phyloP scores from a whole-genome alignment of 2,329 filamentous ascomycete genomes.

The Neopestalotiopsis rosae region DNA sequence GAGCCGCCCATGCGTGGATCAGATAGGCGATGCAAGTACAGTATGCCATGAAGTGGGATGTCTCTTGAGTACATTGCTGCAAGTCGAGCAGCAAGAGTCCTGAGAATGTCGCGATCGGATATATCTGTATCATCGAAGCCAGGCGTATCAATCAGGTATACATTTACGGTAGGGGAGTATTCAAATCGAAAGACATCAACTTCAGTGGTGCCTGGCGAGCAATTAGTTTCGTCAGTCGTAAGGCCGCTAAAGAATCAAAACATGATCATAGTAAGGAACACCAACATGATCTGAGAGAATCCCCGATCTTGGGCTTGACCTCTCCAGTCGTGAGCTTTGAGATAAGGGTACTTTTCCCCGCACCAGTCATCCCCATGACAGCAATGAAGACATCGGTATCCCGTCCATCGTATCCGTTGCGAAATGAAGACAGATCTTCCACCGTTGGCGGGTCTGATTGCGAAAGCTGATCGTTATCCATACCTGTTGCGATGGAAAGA shows the following conservation, averaged over 20 bases:
- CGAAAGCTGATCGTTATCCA: neutral
- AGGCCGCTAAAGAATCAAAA: neutral
- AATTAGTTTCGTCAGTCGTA: neutral
- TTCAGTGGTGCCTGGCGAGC: neutral
- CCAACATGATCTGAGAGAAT: neutral
- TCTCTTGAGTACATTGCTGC: neutral
- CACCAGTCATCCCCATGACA: neutral
- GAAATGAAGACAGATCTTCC: neutral
- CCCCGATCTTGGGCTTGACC: neutral
- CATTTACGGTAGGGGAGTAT: neutral
- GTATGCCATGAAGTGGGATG: neutral
- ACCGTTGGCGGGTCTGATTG: neutral
- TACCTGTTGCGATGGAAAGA: neutral
- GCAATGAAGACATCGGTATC: neutral
- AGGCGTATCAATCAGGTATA: neutral
- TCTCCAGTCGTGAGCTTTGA: neutral
- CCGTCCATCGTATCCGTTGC: neutral
- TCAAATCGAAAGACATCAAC: neutral
- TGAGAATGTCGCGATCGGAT: accelerated
- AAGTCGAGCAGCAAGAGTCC: neutral
- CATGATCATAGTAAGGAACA: neutral
- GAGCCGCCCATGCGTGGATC: neutral
- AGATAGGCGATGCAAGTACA: neutral
- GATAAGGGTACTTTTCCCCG: neutral
- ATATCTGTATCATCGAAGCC: neutral